Percentiles rank a stretch among this genome's conserved stretches.
These are phyloP conservation scores for Endocalyx cinctus DNA, from an alignment of 2,329 filamentous ascomycete genomes.

Conservation along the genomic window DNA sequence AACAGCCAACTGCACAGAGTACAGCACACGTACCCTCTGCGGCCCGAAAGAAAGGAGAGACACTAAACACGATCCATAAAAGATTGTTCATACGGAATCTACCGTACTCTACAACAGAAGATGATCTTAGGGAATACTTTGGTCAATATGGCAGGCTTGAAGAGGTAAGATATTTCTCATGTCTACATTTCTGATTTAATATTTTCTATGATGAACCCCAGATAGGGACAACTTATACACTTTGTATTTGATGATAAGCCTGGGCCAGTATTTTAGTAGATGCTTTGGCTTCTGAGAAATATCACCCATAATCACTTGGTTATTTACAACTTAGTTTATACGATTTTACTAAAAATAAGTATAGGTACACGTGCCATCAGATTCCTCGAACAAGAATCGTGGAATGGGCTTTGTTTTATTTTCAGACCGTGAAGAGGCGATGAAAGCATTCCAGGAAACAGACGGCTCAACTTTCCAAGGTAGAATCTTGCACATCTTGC, in stretches of 20 bases:
- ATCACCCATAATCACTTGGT: slow-evolving; percentile 27
- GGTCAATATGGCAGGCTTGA: slow-evolving; percentile 68
- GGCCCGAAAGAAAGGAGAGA: too few species aligned
- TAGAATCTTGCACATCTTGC: slow-evolving; percentile 83
- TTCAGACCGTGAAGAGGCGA: slow-evolving; percentile 64
- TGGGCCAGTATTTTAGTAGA: slow-evolving; percentile 99
- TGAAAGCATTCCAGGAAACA: slow-evolving; percentile 71
- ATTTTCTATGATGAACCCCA: slow-evolving; percentile 88
- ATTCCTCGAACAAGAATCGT: slow-evolving; percentile 69
- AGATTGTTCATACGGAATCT: slow-evolving; percentile 88
- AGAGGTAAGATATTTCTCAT: slow-evolving; percentile 66
- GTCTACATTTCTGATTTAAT: slow-evolving; percentile 5
- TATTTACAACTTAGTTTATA: slow-evolving; percentile 14
- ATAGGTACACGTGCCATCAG: slow-evolving; percentile 82
- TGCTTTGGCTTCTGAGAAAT: slow-evolving; percentile 83
- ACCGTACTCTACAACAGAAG: slow-evolving; percentile 71
- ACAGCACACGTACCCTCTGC: too few species aligned
- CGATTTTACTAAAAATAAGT: slow-evolving; percentile 35
- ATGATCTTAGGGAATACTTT: slow-evolving; percentile 72
- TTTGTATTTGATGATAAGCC: slow-evolving; percentile 82
- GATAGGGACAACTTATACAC: slow-evolving; percentile 99
- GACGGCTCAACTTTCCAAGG: slow-evolving; percentile 91
- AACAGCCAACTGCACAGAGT: too few species aligned
- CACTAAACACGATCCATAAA: slow-evolving; percentile 62
- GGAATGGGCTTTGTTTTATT: slow-evolving; percentile 89